phyloP scores from a whole-genome alignment of 2,329 filamentous ascomycete species.

The Thelonectria discophora region DNA sequence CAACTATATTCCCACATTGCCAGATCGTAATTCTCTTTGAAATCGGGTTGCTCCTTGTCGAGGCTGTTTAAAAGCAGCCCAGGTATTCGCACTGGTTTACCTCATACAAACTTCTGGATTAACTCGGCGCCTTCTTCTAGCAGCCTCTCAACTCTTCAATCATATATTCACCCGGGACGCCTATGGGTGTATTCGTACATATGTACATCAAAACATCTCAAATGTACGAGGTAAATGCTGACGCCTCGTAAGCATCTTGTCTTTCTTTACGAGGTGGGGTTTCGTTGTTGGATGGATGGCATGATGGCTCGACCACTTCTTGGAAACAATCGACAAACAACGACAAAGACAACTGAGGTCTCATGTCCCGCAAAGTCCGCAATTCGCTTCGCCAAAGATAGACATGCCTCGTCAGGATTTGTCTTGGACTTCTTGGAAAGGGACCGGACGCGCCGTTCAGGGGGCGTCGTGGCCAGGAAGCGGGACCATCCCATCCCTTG shows the following conservation, averaged over 20 bases:
- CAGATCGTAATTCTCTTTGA: too few relatives aligned
- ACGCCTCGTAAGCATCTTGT: conserved; percentile 1
- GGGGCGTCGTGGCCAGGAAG: conserved; percentile 29
- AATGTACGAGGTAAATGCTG: not conserved
- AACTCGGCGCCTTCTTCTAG: not conserved
- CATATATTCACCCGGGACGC: not conserved
- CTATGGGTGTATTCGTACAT: not conserved
- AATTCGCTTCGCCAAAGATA: conserved; percentile 9
- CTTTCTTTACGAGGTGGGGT: not conserved
- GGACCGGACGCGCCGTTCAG: conserved; percentile 42
- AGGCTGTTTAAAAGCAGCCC: too few relatives aligned
- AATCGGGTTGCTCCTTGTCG: too few relatives aligned
- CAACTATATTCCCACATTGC: too few relatives aligned
- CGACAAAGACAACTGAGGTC: too few relatives aligned
- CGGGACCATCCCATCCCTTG: not conserved
- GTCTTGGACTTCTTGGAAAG: conserved; percentile 21
- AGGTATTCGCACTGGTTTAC: too few relatives aligned
- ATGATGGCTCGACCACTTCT: not conserved
- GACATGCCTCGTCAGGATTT: conserved; percentile 1
- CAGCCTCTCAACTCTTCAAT: not conserved
- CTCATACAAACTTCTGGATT: too few relatives aligned
- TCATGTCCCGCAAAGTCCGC: not conserved
- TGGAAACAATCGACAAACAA: not conserved
- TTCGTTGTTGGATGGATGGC: not conserved
- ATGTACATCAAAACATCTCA: not conserved